Conservation (phyloP, 2,329 filamentous ascomycete species). For the Botryotinia calthae region DNA sequence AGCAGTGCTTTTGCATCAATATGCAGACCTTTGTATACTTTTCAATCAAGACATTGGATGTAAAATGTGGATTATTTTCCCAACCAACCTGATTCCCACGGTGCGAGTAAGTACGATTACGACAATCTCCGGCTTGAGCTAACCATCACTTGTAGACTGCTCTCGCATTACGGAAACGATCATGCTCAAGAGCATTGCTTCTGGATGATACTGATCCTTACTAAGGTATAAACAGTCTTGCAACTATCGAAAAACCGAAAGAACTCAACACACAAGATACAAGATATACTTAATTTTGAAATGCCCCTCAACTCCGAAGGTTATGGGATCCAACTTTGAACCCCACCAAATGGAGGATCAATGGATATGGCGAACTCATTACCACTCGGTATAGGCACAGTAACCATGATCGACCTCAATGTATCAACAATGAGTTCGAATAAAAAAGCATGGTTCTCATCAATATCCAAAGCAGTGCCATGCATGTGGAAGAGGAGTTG, state of each 20-base stretch:
- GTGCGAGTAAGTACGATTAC: background rate
- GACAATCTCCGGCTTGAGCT: background rate
- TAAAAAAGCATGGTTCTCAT: too few relatives aligned
- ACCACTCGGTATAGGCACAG: background rate
- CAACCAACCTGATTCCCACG: background rate
- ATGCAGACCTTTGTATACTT: background rate
- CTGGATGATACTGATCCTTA: background rate
- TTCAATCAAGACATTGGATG: background rate
- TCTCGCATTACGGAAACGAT: rapidly evolving
- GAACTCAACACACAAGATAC: background rate
- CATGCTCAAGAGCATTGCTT: background rate
- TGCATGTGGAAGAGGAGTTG: background rate
- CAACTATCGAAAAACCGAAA: background rate
- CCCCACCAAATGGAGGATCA: background rate
- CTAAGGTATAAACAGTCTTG: background rate
- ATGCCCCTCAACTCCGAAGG: background rate
- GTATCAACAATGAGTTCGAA: background rate
- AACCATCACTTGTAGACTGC: background rate
- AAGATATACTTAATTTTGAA: background rate
- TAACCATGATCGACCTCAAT: too few relatives aligned
- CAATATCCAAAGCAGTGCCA: background rate
- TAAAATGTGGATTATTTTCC: background rate
- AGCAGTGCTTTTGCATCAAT: background rate
- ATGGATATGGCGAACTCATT: background rate
- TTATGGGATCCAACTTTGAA: background rate